phyloP scores from a whole-genome alignment of 345 rosid species.

The Garcia nutans region DNA sequence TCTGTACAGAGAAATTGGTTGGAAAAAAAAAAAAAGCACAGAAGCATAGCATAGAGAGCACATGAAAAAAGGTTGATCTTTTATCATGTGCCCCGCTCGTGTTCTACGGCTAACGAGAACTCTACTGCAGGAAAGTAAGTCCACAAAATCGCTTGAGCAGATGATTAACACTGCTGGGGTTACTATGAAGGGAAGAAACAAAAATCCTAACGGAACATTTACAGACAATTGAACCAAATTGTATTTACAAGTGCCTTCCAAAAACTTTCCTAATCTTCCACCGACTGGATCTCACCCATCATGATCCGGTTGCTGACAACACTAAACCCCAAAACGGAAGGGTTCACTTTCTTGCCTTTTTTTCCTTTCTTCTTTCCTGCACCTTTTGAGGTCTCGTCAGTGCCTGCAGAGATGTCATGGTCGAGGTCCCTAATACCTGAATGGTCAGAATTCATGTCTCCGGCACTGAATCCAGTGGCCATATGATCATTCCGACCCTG shows the following conservation, averaged over 20 bases:
- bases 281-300: slow-evolving; percentile 97
- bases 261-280: slow-evolving; percentile 57
- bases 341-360: slow-evolving; percentile 85
- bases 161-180: slow-evolving; percentile 36
- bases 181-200: slow-evolving; percentile 23
- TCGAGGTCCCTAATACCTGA: slow-evolving; percentile 23
- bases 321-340: slow-evolving; percentile 79
- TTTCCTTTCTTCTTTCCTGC: slow-evolving; percentile 83
- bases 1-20: too few relatives aligned
- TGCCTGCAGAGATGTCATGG: slow-evolving; percentile 9
- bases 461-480: slow-evolving; percentile 35
- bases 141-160: slow-evolving; percentile 55
- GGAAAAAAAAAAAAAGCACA: neutral
- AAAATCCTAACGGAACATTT: slow-evolving; percentile 32
- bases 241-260: slow-evolving; percentile 43
- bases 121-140: slow-evolving; percentile 7
- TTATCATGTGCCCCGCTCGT: neutral
- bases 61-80: neutral
- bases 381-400: slow-evolving; percentile 55
- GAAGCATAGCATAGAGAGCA: neutral
- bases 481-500: slow-evolving; percentile 48
- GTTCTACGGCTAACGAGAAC: neutral
- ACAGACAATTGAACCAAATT: slow-evolving; percentile 33
- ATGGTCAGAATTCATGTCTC: slow-evolving; percentile 44
- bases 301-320: slow-evolving; percentile 96